Percentiles rank a stretch among this genome's conserved stretches.
Conservation (phyloP, 768 basidiomycete genomes). For the Suillus plorans region DNA sequence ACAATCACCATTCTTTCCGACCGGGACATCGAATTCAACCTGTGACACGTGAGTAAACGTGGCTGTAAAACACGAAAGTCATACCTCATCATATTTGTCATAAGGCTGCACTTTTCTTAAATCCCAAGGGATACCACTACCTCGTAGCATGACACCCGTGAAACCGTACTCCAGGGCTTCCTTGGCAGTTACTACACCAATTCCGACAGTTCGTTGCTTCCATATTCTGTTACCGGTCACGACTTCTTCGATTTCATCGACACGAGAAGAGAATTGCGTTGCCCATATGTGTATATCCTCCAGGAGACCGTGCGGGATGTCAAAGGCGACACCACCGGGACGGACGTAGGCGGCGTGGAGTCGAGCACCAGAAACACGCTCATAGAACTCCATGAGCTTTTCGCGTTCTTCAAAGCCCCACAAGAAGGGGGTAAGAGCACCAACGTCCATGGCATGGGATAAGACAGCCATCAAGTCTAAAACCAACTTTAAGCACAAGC, state of each 20-base stretch:
- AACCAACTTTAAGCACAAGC: background rate
- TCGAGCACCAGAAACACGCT: conserved; percentile 97
- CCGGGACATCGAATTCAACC: conserved; percentile 98
- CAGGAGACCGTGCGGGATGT: conserved; percentile 96
- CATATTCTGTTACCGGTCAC: conserved; percentile 97
- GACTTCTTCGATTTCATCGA: conserved; percentile 98
- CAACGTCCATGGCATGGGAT: conserved; percentile 96
- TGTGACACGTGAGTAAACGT: conserved; percentile 23
- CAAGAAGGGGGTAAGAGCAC: conserved; percentile 96
- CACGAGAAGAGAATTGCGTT: conserved; percentile 85
- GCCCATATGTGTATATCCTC: conserved; percentile 99
- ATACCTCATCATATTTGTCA: conserved; percentile 91
- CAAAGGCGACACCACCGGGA: conserved; percentile 97
- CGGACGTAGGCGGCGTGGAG: conserved; percentile 98
- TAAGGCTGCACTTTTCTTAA: conserved; percentile 89
- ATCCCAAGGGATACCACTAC: conserved; percentile 95
- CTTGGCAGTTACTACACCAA: conserved; percentile 90
- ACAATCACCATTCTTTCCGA: conserved; percentile 96
- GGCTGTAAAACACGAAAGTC: conserved; percentile 10
- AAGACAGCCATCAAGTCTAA: conserved; percentile 95
- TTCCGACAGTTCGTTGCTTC: conserved; percentile 90
- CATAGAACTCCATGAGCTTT: conserved; percentile 99
- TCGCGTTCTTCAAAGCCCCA: conserved; percentile 99
- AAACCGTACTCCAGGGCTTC: conserved; percentile 91
- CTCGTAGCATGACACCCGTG: conserved; percentile 95